A percentile compares a stretch with the other conserved stretches of the same genome.
These are phyloP conservation scores for Magnolia officinalis DNA, from an alignment of 164 flowering plant genomes.

Conservation along the genomic window DNA sequence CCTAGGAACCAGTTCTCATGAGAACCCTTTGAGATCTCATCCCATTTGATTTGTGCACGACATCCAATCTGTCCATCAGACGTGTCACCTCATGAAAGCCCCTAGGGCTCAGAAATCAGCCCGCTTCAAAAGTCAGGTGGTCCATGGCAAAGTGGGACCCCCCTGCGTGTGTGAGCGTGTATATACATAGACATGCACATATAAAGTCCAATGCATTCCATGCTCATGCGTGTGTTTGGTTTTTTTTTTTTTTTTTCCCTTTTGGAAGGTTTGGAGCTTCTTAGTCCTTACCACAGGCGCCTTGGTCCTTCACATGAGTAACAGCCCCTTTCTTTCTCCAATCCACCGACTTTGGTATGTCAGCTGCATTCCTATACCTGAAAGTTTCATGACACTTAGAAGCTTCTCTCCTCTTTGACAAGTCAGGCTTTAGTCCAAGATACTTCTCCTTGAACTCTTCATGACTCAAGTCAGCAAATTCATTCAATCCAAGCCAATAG, in stretches of 20 bases:
- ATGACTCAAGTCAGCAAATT: constrained; percentile 72
- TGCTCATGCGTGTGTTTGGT: background rate
- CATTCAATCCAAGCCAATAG: constrained; percentile 83
- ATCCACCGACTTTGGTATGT: constrained; percentile 71
- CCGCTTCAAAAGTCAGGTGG: too few relatives aligned
- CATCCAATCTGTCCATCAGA: too few relatives aligned
- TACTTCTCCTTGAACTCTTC: constrained; percentile 65
- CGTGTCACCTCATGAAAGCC: too few relatives aligned
- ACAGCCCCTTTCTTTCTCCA: constrained; percentile 7
- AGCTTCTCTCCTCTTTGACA: constrained; percentile 16
- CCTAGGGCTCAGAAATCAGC: too few relatives aligned
- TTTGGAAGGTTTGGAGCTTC: background rate
- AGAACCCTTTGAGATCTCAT: too few relatives aligned
- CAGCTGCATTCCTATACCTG: constrained; percentile 35
- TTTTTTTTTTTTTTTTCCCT: background rate
- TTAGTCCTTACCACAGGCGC: constrained; percentile 33
- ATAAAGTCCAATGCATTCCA: background rate
- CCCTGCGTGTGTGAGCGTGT: too few relatives aligned
- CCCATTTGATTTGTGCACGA: too few relatives aligned
- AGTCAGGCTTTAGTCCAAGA: constrained; percentile 46
- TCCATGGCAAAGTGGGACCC: too few relatives aligned
- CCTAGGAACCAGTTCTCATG: too few relatives aligned
- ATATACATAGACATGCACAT: background rate
- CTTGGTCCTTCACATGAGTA: constrained; percentile 64
- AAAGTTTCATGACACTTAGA: constrained; percentile 16